Evolutionary conservation across 139 green algal genomes (phyloP), one percentile per base, ranked within the genome.

Genomic region (Chlorella sp.): DNA sequence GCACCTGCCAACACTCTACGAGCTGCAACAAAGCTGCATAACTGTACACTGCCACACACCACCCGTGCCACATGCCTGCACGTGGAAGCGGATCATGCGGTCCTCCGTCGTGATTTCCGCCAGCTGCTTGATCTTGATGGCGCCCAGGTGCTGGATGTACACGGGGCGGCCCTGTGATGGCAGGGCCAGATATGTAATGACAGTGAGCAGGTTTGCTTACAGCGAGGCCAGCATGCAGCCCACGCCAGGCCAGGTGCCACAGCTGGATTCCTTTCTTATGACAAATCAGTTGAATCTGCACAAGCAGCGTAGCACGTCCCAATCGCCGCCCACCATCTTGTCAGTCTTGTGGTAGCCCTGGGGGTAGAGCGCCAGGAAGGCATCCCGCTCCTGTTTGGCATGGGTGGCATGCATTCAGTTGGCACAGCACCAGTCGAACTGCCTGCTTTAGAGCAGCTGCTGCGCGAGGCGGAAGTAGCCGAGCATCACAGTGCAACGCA

Each of bases 321-420:
- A 32, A 16, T 6, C 44, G 51, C 51, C 51, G 51, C 78, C 57
- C 51, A 90, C 88, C 85, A 87, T 26, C 56, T 92, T 93, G 88
- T 97, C 94, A 1, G 88, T 92, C 62, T 94, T 96, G 89, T 96
- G 91, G 78, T 97, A 95, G 51, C 92, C 93, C 74, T 98, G 95
- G 0, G 95, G 96, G 81, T 98, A 99, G 1, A 95, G 76, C n/a
- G 93, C 86, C 30, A 99, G 90, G 80, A 99, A 98, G 70, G 95
- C 88, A 55, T 96, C 93, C 25, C 94, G 84, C 89, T 99, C 97
- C 36, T 89, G 82, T 44, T 55, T 41, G 9, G 20, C 38, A 56
- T 16, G 13, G 34, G 17, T n/a, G n/a, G n/a, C n/a, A n/a, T n/a
- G n/a, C n/a, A n/a, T n/a, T 51, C 44, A 9, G 7, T 51, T 51